Percentiles rank a stretch among this genome's conserved stretches.
phyloP scores from a whole-genome alignment of 441 rosid species.

The Euphorbia schlechtendalii region DNA sequence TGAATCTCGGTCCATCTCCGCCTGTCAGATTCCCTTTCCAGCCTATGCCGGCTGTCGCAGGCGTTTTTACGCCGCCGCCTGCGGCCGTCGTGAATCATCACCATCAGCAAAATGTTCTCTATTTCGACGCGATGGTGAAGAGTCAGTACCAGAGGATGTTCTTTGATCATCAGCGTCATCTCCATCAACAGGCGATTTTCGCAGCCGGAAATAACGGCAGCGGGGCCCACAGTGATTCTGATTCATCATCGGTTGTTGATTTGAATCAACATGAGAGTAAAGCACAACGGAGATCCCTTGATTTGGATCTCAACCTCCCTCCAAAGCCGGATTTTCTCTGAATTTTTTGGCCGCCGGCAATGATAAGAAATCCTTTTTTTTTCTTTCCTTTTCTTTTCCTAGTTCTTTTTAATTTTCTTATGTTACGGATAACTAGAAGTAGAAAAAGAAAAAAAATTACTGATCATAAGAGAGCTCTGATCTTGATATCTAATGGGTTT shows the following conservation, averaged over 20 bases:
- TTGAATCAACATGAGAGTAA: conserved; percentile 24
- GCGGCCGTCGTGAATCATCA: conserved; percentile 1
- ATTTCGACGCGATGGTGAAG: conserved; percentile 30
- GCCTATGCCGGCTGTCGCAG: conserved; percentile 6
- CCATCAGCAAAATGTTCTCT: conserved; percentile 21
- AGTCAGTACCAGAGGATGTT: conserved; percentile 27
- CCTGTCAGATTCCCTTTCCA: conserved; percentile 14
- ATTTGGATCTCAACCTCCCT: conserved; percentile 54
- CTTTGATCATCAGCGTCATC: conserved; percentile 18
- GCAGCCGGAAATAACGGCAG: conserved; percentile 9
- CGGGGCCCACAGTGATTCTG: conserved; percentile 40
- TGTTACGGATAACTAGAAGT: neutral
- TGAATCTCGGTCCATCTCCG: conserved; percentile 23
- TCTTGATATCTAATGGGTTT: conserved; percentile 4
- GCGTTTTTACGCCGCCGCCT: conserved; percentile 17
- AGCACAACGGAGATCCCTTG: conserved; percentile 25
- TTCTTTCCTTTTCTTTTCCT: neutral
- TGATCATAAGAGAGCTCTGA: neutral
- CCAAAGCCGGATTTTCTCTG: conserved; percentile 43
- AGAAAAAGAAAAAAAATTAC: conserved; percentile 6
- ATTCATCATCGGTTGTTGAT: conserved; percentile 56
- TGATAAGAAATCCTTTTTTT: neutral
- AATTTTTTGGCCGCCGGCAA: conserved; percentile 16
- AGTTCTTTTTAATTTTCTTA: neutral
- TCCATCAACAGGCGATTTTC: conserved; percentile 11